These are phyloP conservation scores for Boletus sp. DNA, from an alignment of 768 basidiomycete species.

Conservation along the genomic window DNA sequence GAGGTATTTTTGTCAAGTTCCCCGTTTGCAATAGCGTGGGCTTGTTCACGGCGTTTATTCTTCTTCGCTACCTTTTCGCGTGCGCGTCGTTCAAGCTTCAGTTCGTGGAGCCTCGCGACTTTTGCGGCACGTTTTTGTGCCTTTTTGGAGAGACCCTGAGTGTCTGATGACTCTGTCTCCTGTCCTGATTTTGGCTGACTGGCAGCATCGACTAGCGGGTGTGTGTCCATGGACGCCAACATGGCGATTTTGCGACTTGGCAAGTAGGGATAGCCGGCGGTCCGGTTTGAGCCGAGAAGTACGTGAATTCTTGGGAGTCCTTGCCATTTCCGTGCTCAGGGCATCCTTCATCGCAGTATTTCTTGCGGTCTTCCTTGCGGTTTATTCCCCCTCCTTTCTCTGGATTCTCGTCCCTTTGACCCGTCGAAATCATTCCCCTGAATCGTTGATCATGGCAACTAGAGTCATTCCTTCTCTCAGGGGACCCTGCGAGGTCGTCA, in stretches of 20 bases:
- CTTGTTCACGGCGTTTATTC: constrained; percentile 60
- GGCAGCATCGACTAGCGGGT: constrained; percentile 8
- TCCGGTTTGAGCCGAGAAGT: constrained; percentile 21
- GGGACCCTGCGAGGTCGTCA: constrained; percentile 44
- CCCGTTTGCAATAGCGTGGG: constrained; percentile 49
- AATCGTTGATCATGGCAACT: constrained; percentile 11
- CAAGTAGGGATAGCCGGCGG: constrained; percentile 9
- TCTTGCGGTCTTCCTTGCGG: constrained; percentile 2
- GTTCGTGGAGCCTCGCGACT: constrained; percentile 58
- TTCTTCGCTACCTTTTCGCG: constrained; percentile 75
- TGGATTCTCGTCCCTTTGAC: not conserved
- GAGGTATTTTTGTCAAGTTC: constrained; percentile 35
- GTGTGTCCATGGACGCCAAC: constrained; percentile 18
- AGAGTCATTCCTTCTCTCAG: constrained; percentile 19
- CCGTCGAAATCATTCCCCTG: not conserved
- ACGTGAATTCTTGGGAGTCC: not conserved
- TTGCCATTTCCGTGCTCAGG: constrained; percentile 1
- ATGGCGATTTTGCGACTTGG: constrained; percentile 4
- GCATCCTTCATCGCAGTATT: constrained; percentile 2
- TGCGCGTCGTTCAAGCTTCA: constrained; percentile 71
- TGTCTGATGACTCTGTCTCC: constrained; percentile 11
- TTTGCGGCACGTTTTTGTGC: constrained; percentile 75
- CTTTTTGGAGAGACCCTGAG: constrained; percentile 62
- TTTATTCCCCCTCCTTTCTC: not conserved
- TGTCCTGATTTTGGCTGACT: constrained; percentile 15